A percentile compares a stretch with the other conserved stretches of the same genome.
Evolutionary conservation across 805 yeast species (phyloP).

Genomic region (Yarrowia sp.): DNA sequence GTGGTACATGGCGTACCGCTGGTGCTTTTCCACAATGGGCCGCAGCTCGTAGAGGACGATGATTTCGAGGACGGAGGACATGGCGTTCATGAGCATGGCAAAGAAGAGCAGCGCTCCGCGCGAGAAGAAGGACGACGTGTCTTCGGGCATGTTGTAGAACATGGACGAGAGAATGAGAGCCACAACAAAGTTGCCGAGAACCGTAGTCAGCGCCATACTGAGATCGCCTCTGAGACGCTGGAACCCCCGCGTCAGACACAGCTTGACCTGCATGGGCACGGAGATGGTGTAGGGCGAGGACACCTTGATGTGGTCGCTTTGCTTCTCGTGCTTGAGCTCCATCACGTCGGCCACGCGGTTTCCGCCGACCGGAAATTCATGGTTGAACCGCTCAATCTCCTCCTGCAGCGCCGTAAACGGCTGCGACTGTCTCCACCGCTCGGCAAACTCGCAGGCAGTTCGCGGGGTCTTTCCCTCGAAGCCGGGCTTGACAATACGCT

Average conservation of each 20-base stretch:
- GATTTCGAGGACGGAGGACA: conserved; percentile 48
- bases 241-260: conserved; percentile 51
- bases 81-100: conserved; percentile 46
- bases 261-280: conserved; percentile 47
- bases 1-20: conserved; percentile 55
- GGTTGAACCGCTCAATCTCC: conserved; percentile 45
- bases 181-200: conserved; percentile 49
- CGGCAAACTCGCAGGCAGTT: conserved; percentile 52
- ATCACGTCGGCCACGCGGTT: conserved; percentile 34
- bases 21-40: conserved; percentile 58
- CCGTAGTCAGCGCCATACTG: conserved; percentile 45
- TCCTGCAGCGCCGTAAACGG: conserved; percentile 43
- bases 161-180: conserved; percentile 59
- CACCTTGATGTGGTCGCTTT: conserved; percentile 39
- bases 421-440: conserved; percentile 50
- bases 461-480: conserved; percentile 51
- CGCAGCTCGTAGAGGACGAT: conserved; percentile 47
- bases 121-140: conserved; percentile 52
- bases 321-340: conserved; percentile 35
- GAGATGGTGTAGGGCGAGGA: conserved; percentile 46
- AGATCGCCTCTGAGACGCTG: conserved; percentile 54
- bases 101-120: conserved; percentile 68
- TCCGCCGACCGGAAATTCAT: conserved; percentile 34
- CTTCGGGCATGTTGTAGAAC: conserved; percentile 49
- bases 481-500: conserved; percentile 47